Base-by-base conservation (phyloP, 2,329 filamentous ascomycete genomes). In the Aspergillus neoniger region DNA sequence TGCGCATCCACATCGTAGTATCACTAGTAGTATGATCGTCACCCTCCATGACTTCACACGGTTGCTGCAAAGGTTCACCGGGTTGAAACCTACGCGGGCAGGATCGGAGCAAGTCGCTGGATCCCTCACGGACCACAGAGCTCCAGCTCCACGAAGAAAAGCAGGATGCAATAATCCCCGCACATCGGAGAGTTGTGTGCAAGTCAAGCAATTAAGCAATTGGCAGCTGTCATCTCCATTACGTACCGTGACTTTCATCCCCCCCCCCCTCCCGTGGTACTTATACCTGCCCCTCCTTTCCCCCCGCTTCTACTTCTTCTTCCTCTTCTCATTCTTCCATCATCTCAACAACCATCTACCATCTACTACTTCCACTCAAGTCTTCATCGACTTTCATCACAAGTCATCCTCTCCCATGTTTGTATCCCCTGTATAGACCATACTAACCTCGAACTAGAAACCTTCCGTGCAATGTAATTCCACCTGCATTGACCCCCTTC, bases 241-340 rank as follows among this genome's bases (percentile, higher is more conserved):
- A 51, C 47, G 56, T 58, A 48, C 41, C 41, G 39, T 43, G 32
- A 14, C 39, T 5, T 8, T 30, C 17, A 10, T 9, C 28, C 41
- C 41, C 41, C 39, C 19, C 41, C 6, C 21, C 41, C 3, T 44
- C 41, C 41, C 41, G 14, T 17, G 77, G 28, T 84, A 86, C 71
- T 66, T 79, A 61, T 71, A 28, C 62, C 65, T 56, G 55, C 56
- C 65, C 63, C 62, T 65, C 65, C 62, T 64, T 66, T 63, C 51
- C 58, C 59, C 55, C 56, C 48, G 65, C 52, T 59, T 30, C 48
- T 64, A 19, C 62, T 54, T 61, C 44, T 57, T 55, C 17, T 48
- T 39, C 57, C 15, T 44, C 21, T 50, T 15, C 5, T 15, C 32
- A 6, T 14, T 58, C 44, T 63, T 50, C 12, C 17, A 41, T 38